Conservation (phyloP, 164 flowering plant genomes). For the Sextonia rubra region DNA sequence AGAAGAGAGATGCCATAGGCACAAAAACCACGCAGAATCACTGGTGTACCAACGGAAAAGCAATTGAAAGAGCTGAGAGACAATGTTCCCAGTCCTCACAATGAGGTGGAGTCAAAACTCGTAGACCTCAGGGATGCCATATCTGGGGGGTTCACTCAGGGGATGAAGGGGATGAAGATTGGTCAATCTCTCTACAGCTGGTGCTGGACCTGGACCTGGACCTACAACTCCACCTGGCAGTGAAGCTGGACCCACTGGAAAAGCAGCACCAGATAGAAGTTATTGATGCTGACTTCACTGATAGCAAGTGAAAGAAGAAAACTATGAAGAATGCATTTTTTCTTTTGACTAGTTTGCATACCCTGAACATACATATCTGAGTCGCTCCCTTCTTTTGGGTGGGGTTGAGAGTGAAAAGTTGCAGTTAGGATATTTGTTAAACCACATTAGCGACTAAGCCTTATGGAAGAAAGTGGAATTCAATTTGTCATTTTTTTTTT, state of each 20-base stretch:
- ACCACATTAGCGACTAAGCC: too few species aligned
- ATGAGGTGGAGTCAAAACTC: conserved; percentile 64
- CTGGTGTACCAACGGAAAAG: conserved; percentile 77
- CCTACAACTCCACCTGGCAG: conserved; percentile 28
- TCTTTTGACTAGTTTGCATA: too few species aligned
- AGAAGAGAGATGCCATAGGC: conserved; percentile 78
- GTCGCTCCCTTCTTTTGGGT: too few species aligned
- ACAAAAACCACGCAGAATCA: conserved; percentile 82
- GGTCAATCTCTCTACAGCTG: conserved; percentile 68
- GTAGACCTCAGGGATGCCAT: conserved; percentile 60
- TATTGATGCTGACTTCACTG: conserved; percentile 40
- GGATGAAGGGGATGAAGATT: conserved; percentile 71
- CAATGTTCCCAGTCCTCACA: conserved; percentile 61
- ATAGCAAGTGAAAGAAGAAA: conserved; percentile 12
- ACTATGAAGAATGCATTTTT: too few species aligned
- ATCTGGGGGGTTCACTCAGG: conserved; percentile 54
- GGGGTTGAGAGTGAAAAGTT: too few species aligned
- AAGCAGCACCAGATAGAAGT: conserved; percentile 55
- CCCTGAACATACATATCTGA: too few species aligned
- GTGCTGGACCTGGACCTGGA: conserved; percentile 31
- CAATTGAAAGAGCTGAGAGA: conserved; percentile 76
- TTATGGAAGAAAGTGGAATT: too few species aligned
- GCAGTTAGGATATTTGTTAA: too few species aligned
- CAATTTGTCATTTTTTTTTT: too few species aligned
- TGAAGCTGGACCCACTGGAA: conserved; percentile 28